Evolutionary conservation across 768 basidiomycete species (phyloP), one percentile per base, ranked within the genome.

Genomic region (Boletellus emodensis): DNA sequence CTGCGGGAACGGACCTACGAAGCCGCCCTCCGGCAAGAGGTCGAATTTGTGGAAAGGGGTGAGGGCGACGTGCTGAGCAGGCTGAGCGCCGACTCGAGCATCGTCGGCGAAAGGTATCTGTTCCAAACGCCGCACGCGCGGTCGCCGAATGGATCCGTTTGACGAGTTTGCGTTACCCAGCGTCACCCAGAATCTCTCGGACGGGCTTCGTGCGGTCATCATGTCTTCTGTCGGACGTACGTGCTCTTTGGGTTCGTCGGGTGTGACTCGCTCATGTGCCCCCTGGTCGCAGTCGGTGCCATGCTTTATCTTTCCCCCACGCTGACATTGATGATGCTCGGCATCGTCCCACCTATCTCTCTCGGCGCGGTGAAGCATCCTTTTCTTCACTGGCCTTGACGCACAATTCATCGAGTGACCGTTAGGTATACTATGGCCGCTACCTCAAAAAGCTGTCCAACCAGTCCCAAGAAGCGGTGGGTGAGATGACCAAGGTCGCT

Each of bases 231-330:
- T 93, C 57, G 95, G 95, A 46, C 76, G 92, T 94, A 67, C 68
- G 88, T 76, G 20, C 24, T 18, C 2, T 41, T 42, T 12, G 24
- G 6, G 43, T 48, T 24, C 6, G 20, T 15, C 6, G 14, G 15
- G 15, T 30, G 6, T 15, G 37, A 37, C 43, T 30, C 17, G 5
- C 40, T 49, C 35, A 50, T 22, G 30, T 40, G n/a, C n/a, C 40
- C 0, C 26, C 4, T n/a, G 9, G 37, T 30, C 48, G 7, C 59
- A 89, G 93, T 97, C 55, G 91, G 88, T 40, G 90, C 92, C 37
- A 99, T 97, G 95, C 83, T 97, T 59, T 94, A 87, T 68, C 80
- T 95, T 48, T 94, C 89, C 0, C 88, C 90, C 0, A 86, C 85
- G 37, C 72, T 99, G 52, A 98, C 95, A 0, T 66, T 87, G 48